Conservation (phyloP, 148 eudicot genomes). For the Persicaria maculosa region DNA sequence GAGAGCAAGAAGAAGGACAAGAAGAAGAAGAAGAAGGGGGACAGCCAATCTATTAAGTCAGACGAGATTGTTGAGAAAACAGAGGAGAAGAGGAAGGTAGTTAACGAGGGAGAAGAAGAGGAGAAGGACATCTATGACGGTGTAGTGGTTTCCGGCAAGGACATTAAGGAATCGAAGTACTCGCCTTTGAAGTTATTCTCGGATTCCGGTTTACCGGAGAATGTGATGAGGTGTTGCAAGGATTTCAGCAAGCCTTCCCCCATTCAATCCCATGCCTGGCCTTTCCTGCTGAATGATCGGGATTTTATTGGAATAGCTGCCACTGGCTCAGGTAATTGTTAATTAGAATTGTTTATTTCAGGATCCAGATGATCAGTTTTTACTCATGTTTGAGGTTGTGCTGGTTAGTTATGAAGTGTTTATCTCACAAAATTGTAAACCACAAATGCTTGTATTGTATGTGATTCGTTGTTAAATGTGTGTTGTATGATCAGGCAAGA, state of each 20-base stretch:
- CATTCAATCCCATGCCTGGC: slow-evolving; percentile 95
- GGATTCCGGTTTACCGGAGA: slow-evolving; percentile 50
- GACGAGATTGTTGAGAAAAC: slow-evolving; percentile 3
- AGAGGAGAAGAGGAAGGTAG: slow-evolving; percentile 5
- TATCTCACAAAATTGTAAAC: neutral
- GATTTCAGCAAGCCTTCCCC: slow-evolving; percentile 83
- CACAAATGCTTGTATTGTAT: neutral
- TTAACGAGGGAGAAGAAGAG: slow-evolving; percentile 18
- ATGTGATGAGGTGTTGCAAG: slow-evolving; percentile 72
- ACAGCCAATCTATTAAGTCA: neutral
- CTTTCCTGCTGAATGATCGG: slow-evolving; percentile 63
- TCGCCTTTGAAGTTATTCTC: slow-evolving; percentile 44
- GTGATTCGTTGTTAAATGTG: neutral
- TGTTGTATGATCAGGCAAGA: slow-evolving; percentile 58
- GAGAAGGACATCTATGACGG: slow-evolving; percentile 39
- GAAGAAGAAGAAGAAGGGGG: slow-evolving; percentile 6
- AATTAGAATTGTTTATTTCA: neutral
- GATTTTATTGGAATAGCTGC: slow-evolving; percentile 94
- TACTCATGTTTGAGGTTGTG: neutral
- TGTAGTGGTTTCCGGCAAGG: slow-evolving; percentile 77
- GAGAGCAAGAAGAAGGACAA: slow-evolving; percentile 9
- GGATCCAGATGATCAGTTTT: neutral
- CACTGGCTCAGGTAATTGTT: slow-evolving; percentile 85
- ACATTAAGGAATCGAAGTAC: slow-evolving; percentile 43
- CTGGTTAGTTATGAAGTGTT: too few relatives aligned